Percentiles rank a stretch among this genome's conserved stretches.
Evolutionary conservation across 2,329 filamentous ascomycete genomes (phyloP).

Genomic region (Cercospora zeina): DNA sequence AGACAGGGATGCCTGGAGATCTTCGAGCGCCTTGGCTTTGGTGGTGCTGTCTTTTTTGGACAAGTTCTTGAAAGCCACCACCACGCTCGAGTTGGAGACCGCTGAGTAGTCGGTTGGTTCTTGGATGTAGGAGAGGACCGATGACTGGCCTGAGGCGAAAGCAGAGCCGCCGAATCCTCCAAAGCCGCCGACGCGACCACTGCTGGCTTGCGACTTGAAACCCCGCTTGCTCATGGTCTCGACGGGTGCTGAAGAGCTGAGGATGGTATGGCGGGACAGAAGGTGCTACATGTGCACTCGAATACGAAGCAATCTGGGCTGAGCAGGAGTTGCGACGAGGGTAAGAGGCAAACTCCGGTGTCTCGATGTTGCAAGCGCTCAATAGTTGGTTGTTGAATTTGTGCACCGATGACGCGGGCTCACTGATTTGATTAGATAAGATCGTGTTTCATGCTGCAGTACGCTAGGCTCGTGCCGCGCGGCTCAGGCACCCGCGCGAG

Average conservation of each 20-base stretch:
- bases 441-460: neutral
- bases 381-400: neutral
- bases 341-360: constrained; percentile 1
- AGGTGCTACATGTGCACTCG: neutral
- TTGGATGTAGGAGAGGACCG: constrained; percentile 79
- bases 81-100: constrained; percentile 76
- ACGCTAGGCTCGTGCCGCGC: neutral
- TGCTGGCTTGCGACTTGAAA: constrained; percentile 64
- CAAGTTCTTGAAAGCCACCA: constrained; percentile 90
- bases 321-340: neutral
- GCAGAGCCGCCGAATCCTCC: constrained; percentile 42
- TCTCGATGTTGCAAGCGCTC: neutral
- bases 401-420: constrained; percentile 7
- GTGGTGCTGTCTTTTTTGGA: constrained; percentile 91
- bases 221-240: constrained; percentile 53
- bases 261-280: too few species aligned
- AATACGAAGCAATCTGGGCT: neutral
- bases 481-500: neutral
- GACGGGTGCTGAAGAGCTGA: neutral
- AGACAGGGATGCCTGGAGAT: constrained; percentile 68
- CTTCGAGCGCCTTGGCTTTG: constrained; percentile 85
- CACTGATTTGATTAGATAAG: constrained; percentile 1
- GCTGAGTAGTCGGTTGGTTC: constrained; percentile 78
- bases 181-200: constrained; percentile 55
- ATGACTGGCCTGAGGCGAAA: constrained; percentile 54